Evolutionary conservation across 2,329 filamentous ascomycete species (phyloP).

Genomic region (Diaporthe helianthi): DNA sequence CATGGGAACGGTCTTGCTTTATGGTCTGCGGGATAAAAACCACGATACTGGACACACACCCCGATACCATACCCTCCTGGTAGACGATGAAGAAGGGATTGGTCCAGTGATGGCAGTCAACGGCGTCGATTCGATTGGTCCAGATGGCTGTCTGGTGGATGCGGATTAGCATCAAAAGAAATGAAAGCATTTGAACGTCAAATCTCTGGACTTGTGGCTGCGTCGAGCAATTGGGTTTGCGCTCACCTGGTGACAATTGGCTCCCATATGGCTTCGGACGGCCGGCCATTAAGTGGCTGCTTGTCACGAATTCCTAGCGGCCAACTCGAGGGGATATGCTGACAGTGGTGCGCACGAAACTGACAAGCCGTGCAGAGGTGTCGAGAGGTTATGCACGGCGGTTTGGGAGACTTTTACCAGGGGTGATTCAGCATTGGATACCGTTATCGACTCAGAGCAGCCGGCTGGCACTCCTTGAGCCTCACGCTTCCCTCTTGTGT

Average conservation of each 20-base stretch:
- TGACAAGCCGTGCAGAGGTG: too few species aligned
- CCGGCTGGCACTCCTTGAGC: too few species aligned
- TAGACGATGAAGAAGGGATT: conserved; percentile 33
- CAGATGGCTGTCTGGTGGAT: conserved; percentile 35
- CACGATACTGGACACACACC: conserved; percentile 34
- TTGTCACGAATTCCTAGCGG: not conserved
- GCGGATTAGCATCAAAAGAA: conserved; percentile 36
- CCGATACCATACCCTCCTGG: conserved; percentile 31
- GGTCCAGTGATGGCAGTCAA: conserved; percentile 29
- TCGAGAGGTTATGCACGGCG: not conserved
- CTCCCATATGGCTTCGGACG: not conserved
- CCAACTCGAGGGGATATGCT: too few species aligned
- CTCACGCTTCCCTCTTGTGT: not conserved
- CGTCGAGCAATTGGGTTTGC: not conserved
- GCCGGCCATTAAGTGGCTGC: not conserved
- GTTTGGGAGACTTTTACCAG: not conserved
- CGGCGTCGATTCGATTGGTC: conserved; percentile 35
- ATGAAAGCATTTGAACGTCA: conserved; percentile 34
- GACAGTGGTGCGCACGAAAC: not conserved
- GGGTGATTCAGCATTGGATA: not conserved
- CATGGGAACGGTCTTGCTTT: conserved; percentile 39
- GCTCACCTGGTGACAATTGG: not conserved
- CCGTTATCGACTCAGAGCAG: not conserved
- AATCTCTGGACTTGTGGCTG: not conserved
- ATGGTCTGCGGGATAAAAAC: conserved; percentile 36